phyloP scores from a whole-genome alignment of 2,329 filamentous ascomycete genomes.

The Aureobasidium leucospermi region DNA sequence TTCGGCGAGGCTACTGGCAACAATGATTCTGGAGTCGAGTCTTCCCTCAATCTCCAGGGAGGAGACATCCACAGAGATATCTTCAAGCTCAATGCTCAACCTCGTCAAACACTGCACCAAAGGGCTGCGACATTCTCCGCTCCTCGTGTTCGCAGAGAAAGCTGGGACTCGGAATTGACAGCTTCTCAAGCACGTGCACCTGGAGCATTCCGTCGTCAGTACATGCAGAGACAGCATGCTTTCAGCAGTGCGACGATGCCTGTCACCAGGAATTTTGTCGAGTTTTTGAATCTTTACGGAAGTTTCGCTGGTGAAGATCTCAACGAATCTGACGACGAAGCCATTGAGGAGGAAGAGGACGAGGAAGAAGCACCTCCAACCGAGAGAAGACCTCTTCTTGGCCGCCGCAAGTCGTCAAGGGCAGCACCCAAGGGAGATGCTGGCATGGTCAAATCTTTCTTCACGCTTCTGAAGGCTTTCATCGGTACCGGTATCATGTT shows the following conservation, averaged over 20 bases:
- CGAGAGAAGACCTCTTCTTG: conserved; percentile 57
- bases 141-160: conserved; percentile 25
- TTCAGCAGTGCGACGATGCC: conserved; percentile 40
- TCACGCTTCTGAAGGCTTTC: conserved; percentile 71
- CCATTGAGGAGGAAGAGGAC: conserved; percentile 45
- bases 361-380: conserved; percentile 44
- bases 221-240: conserved; percentile 35
- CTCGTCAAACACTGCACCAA: conserved; percentile 33
- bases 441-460: conserved; percentile 65
- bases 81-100: conserved; percentile 60
- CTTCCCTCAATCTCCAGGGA: conserved; percentile 64
- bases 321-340: conserved; percentile 53
- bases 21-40: conserved; percentile 37
- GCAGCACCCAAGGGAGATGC: conserved; percentile 51
- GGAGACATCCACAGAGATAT: conserved; percentile 74
- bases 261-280: conserved; percentile 63
- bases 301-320: conserved; percentile 69
- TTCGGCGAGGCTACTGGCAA: conserved; percentile 2
- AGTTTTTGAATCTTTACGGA: conserved; percentile 69
- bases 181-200: conserved; percentile 42
- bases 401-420: conserved; percentile 47
- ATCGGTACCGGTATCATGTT: conserved; percentile 79
- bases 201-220: conserved; percentile 49
- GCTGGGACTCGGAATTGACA: conserved; percentile 27
- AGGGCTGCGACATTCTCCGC: conserved; percentile 61